Conservation (phyloP, 129 eudicot species). For the Artemisia tridentata region DNA sequence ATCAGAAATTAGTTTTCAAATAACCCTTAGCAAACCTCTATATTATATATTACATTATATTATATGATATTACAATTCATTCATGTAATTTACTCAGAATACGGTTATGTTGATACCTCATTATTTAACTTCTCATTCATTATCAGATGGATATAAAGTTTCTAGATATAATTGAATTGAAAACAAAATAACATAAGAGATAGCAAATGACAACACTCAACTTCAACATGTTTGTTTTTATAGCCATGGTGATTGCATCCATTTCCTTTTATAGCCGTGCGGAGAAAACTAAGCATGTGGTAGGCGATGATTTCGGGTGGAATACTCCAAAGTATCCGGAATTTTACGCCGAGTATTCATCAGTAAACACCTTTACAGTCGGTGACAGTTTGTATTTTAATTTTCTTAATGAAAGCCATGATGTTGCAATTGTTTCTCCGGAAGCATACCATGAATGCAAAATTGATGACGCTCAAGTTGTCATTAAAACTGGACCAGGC, state of each 20-base stretch:
- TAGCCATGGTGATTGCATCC: slow-evolving; percentile 23
- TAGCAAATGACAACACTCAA: no score
- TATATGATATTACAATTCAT: no score
- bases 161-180: background rate
- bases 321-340: slow-evolving; percentile 27
- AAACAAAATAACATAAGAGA: background rate
- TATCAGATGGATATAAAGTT: no score
- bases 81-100: no score
- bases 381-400: slow-evolving; percentile 39
- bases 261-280: slow-evolving; percentile 17
- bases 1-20: no score
- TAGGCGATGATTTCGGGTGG: slow-evolving; percentile 47
- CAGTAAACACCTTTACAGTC: slow-evolving; percentile 29
- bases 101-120: no score
- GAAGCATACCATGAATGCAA: slow-evolving; percentile 14
- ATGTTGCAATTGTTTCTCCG: slow-evolving; percentile 11
- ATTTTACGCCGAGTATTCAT: slow-evolving; percentile 40
- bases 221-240: slow-evolving; percentile 16
- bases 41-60: no score
- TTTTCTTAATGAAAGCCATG: slow-evolving; percentile 20
- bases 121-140: no score
- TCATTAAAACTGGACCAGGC: slow-evolving; percentile 20
- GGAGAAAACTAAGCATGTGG: slow-evolving; percentile 42
- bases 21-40: no score
- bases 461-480: background rate